These are phyloP conservation scores for Fusarium oxysporum DNA, from an alignment of 2,329 filamentous ascomycete species.

Conservation along the genomic window DNA sequence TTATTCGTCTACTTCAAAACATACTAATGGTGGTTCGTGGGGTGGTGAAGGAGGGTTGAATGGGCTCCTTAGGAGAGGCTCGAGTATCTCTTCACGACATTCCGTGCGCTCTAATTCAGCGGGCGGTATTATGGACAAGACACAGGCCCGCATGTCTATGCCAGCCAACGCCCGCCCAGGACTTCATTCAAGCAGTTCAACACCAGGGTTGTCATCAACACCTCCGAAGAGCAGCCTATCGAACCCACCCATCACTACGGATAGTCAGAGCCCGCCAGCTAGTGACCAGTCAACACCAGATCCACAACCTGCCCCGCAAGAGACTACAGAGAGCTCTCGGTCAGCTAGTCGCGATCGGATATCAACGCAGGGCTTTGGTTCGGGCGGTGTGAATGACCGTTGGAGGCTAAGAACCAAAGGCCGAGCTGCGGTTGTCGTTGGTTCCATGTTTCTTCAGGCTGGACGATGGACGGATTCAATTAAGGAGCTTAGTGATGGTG, in stretches of 20 bases:
- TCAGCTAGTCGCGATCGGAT: slow-evolving; percentile 67
- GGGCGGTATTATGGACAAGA: slow-evolving; percentile 66
- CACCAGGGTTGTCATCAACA: slow-evolving; percentile 63
- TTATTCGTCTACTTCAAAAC: slow-evolving; percentile 51
- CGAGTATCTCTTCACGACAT: slow-evolving; percentile 61
- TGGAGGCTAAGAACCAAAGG: slow-evolving; percentile 85
- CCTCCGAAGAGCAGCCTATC: slow-evolving; percentile 62
- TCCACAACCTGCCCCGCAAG: slow-evolving; percentile 50
- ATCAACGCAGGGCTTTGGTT: slow-evolving; percentile 77
- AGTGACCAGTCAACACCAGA: slow-evolving; percentile 58
- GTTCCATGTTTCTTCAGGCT: slow-evolving; percentile 86
- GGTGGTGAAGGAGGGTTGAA: slow-evolving; percentile 53
- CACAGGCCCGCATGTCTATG: slow-evolving; percentile 82
- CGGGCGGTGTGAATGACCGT: slow-evolving; percentile 78
- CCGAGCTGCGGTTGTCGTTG: slow-evolving; percentile 81
- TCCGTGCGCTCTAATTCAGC: slow-evolving; percentile 66
- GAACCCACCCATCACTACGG: slow-evolving; percentile 61
- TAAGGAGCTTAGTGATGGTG: slow-evolving; percentile 84
- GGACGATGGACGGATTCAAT: slow-evolving; percentile 92
- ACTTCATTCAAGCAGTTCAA: slow-evolving; percentile 59
- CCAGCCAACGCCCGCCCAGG: slow-evolving; percentile 66
- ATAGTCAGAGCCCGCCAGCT: slow-evolving; percentile 55
- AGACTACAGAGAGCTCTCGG: slow-evolving; percentile 58
- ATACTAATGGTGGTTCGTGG: slow-evolving; percentile 58
- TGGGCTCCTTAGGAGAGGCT: slow-evolving; percentile 62